Evolutionary conservation across 345 rosid species (phyloP).

Genomic region (Gossypium longicalyx): DNA sequence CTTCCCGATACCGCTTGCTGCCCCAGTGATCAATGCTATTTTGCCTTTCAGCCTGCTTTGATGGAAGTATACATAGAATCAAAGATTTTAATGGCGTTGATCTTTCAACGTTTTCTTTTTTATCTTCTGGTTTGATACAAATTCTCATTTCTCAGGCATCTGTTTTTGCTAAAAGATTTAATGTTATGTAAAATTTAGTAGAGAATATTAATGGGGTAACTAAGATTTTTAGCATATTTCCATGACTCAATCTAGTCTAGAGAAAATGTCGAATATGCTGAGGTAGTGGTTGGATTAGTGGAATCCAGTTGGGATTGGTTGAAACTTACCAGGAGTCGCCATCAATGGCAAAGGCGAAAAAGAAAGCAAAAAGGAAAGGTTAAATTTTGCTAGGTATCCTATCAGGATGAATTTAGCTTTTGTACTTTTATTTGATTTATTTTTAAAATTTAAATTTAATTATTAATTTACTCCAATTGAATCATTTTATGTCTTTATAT

Average conservation of each 20-base stretch:
- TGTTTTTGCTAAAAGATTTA: not conserved
- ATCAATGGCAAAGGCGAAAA: not conserved
- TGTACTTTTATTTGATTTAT: no score
- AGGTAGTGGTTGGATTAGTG: no score
- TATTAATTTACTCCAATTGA: no score
- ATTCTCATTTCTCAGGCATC: not conserved
- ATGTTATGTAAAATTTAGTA: not conserved
- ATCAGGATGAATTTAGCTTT: no score
- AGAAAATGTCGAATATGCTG: not conserved
- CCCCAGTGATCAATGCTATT: conserved; percentile 84
- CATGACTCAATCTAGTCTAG: not conserved
- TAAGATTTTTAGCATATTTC: not conserved
- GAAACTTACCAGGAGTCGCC: not conserved
- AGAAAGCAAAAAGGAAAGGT: not conserved
- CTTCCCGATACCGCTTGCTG: conserved; percentile 83
- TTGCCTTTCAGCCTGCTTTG: conserved; percentile 73
- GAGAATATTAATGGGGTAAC: not conserved
- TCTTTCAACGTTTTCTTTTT: no score
- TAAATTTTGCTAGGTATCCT: no score
- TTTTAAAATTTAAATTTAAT: no score
- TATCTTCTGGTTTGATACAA: not conserved
- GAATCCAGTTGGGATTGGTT: conserved; percentile 1
- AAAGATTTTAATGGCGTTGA: not conserved
- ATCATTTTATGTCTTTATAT: no score
- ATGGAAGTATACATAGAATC: not conserved